Evolutionary conservation across 768 basidiomycete species (phyloP).

Genomic region (Cubamyces sp.): DNA sequence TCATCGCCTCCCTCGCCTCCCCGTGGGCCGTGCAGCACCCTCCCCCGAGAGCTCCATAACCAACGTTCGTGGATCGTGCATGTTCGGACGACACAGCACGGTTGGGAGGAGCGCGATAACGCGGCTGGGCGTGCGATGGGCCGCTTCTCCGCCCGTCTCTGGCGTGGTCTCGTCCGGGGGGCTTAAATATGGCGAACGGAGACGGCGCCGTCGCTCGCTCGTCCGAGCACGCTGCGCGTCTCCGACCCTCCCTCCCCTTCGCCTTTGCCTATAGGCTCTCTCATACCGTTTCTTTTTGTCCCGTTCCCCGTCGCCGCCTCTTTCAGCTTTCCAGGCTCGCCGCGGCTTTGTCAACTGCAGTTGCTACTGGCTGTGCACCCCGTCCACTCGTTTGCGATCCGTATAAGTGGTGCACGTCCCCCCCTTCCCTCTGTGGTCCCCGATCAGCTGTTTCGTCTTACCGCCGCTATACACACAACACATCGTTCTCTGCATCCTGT

Average conservation of each 20-base stretch:
- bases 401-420: conserved; percentile 7
- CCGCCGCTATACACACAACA: too few relatives aligned
- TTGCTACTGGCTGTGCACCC: neutral
- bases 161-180: conserved; percentile 8
- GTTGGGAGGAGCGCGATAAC: neutral
- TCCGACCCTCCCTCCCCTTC: conserved; percentile 17
- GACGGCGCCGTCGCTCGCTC: neutral
- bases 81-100: neutral
- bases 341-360: conserved; percentile 1
- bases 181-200: conserved; percentile 3
- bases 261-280: conserved; percentile 9
- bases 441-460: neutral
- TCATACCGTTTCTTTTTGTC: neutral
- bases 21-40: too few relatives aligned
- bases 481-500: neutral
- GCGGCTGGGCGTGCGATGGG: conserved; percentile 11
- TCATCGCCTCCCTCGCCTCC: neutral
- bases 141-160: neutral
- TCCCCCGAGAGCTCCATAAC: too few relatives aligned
- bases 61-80: neutral
- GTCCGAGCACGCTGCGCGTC: conserved; percentile 27
- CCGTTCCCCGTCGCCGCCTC: neutral
- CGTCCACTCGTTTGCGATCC: conserved; percentile 9
- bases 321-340: conserved; percentile 14
- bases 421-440: neutral